phyloP scores from a whole-genome alignment of 257 asterid species.

The Marsdenia floribunda region DNA sequence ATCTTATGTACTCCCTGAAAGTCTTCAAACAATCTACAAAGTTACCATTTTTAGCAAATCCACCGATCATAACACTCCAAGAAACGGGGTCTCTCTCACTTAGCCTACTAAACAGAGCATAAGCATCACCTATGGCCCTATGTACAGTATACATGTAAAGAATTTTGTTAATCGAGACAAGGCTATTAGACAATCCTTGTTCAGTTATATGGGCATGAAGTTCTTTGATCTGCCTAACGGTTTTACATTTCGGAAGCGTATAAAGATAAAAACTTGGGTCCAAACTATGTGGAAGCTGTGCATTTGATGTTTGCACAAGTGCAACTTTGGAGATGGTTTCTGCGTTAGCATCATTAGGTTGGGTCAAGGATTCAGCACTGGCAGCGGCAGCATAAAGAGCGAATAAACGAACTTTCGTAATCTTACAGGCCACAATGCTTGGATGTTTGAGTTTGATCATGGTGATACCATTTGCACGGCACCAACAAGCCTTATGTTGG shows the following conservation, averaged over 20 bases:
- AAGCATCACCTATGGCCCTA: conserved; percentile 31
- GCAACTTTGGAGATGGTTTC: conserved; percentile 10
- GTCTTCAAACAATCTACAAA: conserved; percentile 28
- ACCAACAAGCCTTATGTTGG: neutral
- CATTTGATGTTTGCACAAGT: conserved; percentile 14
- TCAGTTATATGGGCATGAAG: conserved; percentile 33
- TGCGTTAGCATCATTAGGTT: conserved; percentile 3
- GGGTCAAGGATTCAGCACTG: conserved; percentile 17
- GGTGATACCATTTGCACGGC: neutral
- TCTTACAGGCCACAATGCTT: conserved; percentile 11
- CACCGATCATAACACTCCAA: conserved; percentile 61
- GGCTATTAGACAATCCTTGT: conserved; percentile 31
- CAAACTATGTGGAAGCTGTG: conserved; percentile 13
- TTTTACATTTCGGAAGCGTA: conserved; percentile 24
- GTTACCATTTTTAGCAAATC: conserved; percentile 44
- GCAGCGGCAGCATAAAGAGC: conserved; percentile 15
- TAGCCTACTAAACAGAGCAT: conserved; percentile 34
- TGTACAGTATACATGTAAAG: conserved; percentile 32
- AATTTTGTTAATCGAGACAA: conserved; percentile 30
- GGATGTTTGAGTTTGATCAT: conserved; percentile 30
- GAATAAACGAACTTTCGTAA: conserved; percentile 17
- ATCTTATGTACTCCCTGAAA: conserved; percentile 49
- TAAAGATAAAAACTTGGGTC: conserved; percentile 25
- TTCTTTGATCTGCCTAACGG: conserved; percentile 21
- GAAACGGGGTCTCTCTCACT: conserved; percentile 35